Base-by-base conservation (phyloP, 306 rosid species). In the Cicer bijugum region DNA sequence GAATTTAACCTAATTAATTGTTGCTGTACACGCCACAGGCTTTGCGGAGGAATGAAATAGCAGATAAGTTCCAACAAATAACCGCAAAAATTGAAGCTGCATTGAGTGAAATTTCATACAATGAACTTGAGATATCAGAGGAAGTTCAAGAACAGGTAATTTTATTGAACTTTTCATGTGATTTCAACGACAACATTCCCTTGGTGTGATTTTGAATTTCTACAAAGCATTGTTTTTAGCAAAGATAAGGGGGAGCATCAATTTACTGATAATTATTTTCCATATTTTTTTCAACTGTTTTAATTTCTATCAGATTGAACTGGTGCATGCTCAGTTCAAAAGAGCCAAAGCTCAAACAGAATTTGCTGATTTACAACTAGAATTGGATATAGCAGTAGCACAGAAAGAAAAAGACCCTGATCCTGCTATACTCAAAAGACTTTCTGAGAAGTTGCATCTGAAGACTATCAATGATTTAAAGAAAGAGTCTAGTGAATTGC, bases 61-160 rank as follows among this genome's bases (percentile, higher is more conserved):
- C 80, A 23, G 84, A 58, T 48, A 81, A 86, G 80, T 91, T 95
- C 82, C 92, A 76, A 67, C 68, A 78, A 37, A 35, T 84, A 77
- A 90, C 91, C 0, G 88, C 80, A 64, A 81, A 85, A 81, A 87
- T 91, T 75, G 99, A 90, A 82, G 90, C 81, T 44, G 93, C 88
- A 52, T 66, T 95, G 79, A 67, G 82, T 79, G 80, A 75, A 80
- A 86, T 91, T 80, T 90, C 88, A n/a, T 90, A 88, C 15, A 57
- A 86, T 63, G 73, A 79, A 48, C 86, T 91, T 50, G 84, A 86
- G 55, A 81, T 88, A 81, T 88, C 93, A 4, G 96, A 90, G 74
- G 99, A 95, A 87, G 97, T 91, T 88, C 87, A 72, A n/a, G 97
- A 95, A 80, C 99, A 95, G 99, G 99, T 91, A 85, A 16, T 52